Base-by-base conservation (phyloP, 208 protist species). In the Crithidia bombi region DNA sequence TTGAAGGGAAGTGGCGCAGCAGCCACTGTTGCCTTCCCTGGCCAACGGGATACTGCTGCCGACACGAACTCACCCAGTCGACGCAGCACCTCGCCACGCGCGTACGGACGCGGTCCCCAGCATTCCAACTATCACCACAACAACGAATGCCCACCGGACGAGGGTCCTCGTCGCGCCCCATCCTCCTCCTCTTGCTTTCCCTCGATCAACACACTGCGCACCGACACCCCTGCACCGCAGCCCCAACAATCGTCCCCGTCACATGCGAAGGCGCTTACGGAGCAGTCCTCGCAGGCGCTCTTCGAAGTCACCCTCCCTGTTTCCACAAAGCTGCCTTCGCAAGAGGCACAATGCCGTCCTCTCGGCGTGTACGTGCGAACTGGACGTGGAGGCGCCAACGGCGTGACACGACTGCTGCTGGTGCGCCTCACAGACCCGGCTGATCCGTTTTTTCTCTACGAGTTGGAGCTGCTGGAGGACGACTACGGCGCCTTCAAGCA, bases 391-490 rank as follows among this genome's bases (percentile, higher is more conserved):
- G 89, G 80, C 23, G 62, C 67, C 5, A 92, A 81, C 73, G 70
- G 63, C 21, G 72, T 86, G 19, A 81, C 79, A 2, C 74, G 84
- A 14, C 64, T 80, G 6, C 66, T 96, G 10, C 65, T 73, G 25
- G 43, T 94, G 19, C 87, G 89, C 36, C 68, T 94, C 14, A 96
- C 89, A 2, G 91, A 96, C 72, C 85, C 86, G 3, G 25, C 47
- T 2, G 89, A 96, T 61, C 85, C 91, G 0, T 96, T 96, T 26
- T 91, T 94, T 65, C 69, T 96, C 14, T 96, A 84, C 66, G 85
- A 94, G 73, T 39, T 96, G 33, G 80, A 92, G 63, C 76, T 96
- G 3, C 77, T 81, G 23, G 91, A 96, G 75, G 87, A 92, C 61
- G 91, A 96, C 78, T 96, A 96, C 68, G 80, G 79, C 23, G 64